Evolutionary conservation across 2,329 filamentous ascomycete genomes (phyloP), one percentile per base, ranked within the genome.

Genomic region (Ophiostoma novo-ulmi): DNA sequence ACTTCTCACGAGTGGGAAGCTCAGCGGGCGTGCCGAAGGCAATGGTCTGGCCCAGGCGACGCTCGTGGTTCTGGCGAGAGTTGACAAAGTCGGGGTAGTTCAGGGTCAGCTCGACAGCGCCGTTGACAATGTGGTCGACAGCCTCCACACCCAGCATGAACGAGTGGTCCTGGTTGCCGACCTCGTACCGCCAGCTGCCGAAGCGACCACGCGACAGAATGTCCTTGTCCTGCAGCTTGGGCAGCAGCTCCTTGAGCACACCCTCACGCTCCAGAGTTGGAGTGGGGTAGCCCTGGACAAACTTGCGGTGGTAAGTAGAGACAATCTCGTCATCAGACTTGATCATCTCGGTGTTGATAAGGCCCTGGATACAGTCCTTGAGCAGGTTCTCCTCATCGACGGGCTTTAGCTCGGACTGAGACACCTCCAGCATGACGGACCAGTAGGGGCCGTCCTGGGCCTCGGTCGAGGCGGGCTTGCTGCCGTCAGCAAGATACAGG

Each of bases 401-500:
- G 55, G 93, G 92, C 88, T 99, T 99, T 90, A 97, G 88, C 78
- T 87, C 88, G 41, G 94, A 98, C 83, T 99, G 92, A 41, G 95
- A 98, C 73, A 99, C 91, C 83, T 99, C 95, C 76, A 99, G 84
- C 95, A 99, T 99, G 85, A 99, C 96, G 74, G 94, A 98, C 95
- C 95, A 99, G 89, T 99, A 99, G 61, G 95, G 95, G 44, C 95
- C 95, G 78, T 91, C 88, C 85, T 95, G 87, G 72, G 92, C 82
- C 78, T 91, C 89, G 68, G 84, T 85, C 76, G 88, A 91, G 73
- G 85, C 81, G 71, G 93, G 87, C 83, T 93, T 92, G 81, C 89
- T 91, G 80, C 95, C 95, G 77, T 97, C 87, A 71, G 91, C 95
- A 61, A 94, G 86, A 80, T 94, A 91, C 76, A 93, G 83, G 31